Percentiles rank a stretch among this genome's conserved stretches.
Evolutionary conservation across 1,139 yeast genomes (phyloP).

Genomic region (Saccharomyces hybrid): DNA sequence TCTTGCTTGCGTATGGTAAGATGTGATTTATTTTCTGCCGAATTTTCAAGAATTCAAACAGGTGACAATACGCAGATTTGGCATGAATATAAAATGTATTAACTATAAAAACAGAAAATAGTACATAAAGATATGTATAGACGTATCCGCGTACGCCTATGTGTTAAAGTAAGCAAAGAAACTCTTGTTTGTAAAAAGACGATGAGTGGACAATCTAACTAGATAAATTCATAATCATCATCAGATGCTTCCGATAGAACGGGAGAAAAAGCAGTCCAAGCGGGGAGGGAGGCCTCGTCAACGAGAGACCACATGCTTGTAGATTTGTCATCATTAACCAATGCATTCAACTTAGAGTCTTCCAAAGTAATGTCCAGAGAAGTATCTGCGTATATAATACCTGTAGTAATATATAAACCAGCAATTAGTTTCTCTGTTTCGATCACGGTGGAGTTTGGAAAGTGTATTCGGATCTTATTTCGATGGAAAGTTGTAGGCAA

Average conservation of each 20-base stretch:
- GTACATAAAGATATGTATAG: not conserved
- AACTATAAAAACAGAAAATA: not conserved
- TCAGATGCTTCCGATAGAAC: constrained; percentile 12
- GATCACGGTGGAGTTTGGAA: constrained; percentile 49
- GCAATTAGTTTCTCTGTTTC: constrained; percentile 44
- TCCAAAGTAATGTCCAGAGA: constrained; percentile 2
- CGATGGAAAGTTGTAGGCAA: constrained; percentile 41
- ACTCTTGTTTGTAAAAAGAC: not conserved
- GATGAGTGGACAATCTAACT: constrained; percentile 37
- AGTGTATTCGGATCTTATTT: constrained; percentile 42
- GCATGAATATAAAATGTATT: not conserved
- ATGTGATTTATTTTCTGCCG: not conserved
- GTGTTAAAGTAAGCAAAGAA: not conserved
- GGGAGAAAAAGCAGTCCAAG: constrained; percentile 3
- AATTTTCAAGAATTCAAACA: not conserved
- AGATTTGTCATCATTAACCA: not conserved
- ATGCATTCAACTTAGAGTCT: constrained; percentile 2
- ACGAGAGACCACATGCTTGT: not conserved
- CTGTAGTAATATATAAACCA: constrained; percentile 45
- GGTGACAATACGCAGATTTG: not conserved
- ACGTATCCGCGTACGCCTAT: not conserved
- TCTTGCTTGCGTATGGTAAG: not conserved
- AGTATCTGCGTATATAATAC: constrained; percentile 36
- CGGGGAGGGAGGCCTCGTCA: not conserved
- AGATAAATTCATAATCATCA: constrained; percentile 30